Evolutionary conservation across 495 filamentous ascomycete genomes (phyloP), one percentile per base, ranked within the genome.

Genomic region (Aspergillus diversus): DNA sequence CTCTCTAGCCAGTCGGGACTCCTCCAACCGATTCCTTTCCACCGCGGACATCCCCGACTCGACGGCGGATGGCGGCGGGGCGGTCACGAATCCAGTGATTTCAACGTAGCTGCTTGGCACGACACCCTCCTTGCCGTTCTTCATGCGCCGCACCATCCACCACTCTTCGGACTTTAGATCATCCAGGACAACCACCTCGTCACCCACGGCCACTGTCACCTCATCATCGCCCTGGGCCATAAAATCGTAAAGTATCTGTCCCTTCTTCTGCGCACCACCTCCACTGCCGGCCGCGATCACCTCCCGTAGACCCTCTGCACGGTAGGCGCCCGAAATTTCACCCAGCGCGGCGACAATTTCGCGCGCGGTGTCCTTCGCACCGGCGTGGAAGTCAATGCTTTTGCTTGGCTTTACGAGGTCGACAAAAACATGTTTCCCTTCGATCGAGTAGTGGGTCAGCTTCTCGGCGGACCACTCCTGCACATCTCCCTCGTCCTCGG

Each of bases 61-160:
- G 59, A 89, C 67, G 48, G 59, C 61, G 2, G 39, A 43, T 2
- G 79, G 75, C 39, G 80, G 78, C 17, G 55, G 57, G 39, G 77
- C 67, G 27, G 80, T 62, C 21, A 88, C 75, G 4, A 83, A 83
- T 46, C 89, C 91, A 11, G 83, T 90, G 33, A 96, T 80, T 73
- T 99, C 95, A 55, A 98, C 88, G 73, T 97, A 99, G 75, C 90
- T 96, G 78, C 92, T 93, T 5, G 95, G 95, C n/a, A 99, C 93
- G 11, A 98, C 95, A n/a, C 95, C 96, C 72, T 96, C 91, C 70
- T 91, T 92, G 51, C 91, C 91, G 73, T 93, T 97, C 79, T 92
- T 93, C 53, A 96, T 64, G 34, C 93, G 86, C 52, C 90, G 87
- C 11, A 99, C 93, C 82, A 93, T 90, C 94, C 96, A 98, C 95